Percentiles rank a stretch among this genome's conserved stretches.
These are phyloP conservation scores for Vaccinium myrtillus DNA, from an alignment of 148 eudicot species.

Conservation along the genomic window DNA sequence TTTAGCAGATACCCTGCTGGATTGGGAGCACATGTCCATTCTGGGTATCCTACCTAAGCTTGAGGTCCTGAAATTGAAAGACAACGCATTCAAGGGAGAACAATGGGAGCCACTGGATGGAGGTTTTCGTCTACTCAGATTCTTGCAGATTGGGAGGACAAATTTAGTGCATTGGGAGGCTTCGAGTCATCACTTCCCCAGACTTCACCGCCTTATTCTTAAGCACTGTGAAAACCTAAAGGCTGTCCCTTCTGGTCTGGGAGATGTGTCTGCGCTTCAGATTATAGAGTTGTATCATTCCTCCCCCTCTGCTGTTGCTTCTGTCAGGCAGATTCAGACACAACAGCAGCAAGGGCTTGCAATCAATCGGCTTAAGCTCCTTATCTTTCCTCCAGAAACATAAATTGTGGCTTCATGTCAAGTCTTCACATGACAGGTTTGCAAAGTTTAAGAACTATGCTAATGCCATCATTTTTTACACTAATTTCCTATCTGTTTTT, in stretches of 20 bases:
- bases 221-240: slow-evolving; percentile 23
- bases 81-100: slow-evolving; percentile 32
- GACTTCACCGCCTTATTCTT: slow-evolving; percentile 29
- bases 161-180: slow-evolving; percentile 33
- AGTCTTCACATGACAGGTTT: background rate
- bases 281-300: slow-evolving; percentile 10
- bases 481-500: background rate
- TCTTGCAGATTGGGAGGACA: slow-evolving; percentile 28
- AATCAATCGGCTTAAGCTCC: slow-evolving; percentile 12
- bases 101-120: slow-evolving; percentile 30
- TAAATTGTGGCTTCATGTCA: background rate
- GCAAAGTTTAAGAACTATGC: background rate
- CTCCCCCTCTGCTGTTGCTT: slow-evolving; percentile 4
- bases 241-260: slow-evolving; percentile 24
- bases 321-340: slow-evolving; percentile 16
- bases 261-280: slow-evolving; percentile 6
- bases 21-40: slow-evolving; percentile 33
- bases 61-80: slow-evolving; percentile 36
- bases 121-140: slow-evolving; percentile 28
- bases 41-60: slow-evolving; percentile 33
- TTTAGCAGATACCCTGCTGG: slow-evolving; percentile 32
- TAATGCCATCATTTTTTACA: background rate
- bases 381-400: slow-evolving; percentile 13
- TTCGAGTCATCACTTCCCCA: slow-evolving; percentile 34
- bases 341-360: background rate